phyloP scores from a whole-genome alignment of 257 asterid genomes.

The Nicotiana tomentosiformis region DNA sequence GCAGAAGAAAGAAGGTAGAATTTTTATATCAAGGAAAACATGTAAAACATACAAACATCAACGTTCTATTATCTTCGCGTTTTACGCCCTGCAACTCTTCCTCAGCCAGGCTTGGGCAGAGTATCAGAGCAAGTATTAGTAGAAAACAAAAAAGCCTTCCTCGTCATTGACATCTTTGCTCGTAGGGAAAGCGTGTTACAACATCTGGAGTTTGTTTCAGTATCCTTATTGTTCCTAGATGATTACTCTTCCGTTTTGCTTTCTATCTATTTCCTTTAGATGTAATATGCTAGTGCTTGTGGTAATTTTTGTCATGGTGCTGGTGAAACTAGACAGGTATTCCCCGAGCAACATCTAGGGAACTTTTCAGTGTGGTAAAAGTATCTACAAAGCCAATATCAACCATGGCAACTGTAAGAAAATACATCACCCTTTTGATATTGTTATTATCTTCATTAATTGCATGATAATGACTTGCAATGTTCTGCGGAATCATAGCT shows the following conservation, averaged over 20 bases:
- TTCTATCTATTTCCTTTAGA: neutral
- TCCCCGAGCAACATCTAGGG: conserved; percentile 38
- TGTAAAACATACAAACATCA: too few species aligned
- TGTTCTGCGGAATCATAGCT: neutral
- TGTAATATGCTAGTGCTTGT: neutral
- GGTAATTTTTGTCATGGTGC: conserved; percentile 11
- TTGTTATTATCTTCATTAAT: too few species aligned
- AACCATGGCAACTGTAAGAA: conserved; percentile 58
- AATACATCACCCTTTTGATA: neutral
- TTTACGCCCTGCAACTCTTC: too few species aligned
- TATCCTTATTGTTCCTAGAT: too few species aligned
- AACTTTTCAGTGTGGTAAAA: conserved; percentile 30
- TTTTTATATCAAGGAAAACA: too few species aligned
- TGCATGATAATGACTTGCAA: neutral
- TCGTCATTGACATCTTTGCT: too few species aligned
- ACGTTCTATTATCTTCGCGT: too few species aligned
- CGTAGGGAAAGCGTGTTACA: too few species aligned
- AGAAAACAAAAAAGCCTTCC: neutral
- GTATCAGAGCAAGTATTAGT: too few species aligned
- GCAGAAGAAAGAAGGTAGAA: too few species aligned
- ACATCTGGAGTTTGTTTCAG: neutral
- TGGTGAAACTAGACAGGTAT: conserved; percentile 67
- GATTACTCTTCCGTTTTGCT: neutral
- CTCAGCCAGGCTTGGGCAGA: too few species aligned
- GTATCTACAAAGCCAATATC: conserved; percentile 22